These are phyloP conservation scores for Mycothermus thermophilus DNA, from an alignment of 495 filamentous ascomycete genomes.

Conservation along the genomic window DNA sequence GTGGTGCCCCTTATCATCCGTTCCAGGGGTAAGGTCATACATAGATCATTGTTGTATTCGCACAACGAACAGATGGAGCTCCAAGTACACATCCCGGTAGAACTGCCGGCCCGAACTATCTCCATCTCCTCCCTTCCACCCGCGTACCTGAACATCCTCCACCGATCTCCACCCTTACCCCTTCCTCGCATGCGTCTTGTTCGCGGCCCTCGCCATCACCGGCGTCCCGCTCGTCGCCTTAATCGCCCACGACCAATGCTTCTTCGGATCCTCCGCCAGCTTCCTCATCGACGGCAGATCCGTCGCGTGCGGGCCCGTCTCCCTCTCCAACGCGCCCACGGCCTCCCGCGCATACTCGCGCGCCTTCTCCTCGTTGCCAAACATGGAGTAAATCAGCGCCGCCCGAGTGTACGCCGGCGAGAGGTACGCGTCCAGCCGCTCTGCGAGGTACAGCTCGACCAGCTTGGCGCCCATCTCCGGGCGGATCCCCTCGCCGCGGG, in stretches of 20 bases:
- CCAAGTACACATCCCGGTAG: too few relatives aligned
- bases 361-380: slow-evolving; percentile 25
- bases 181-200: too few relatives aligned
- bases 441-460: slow-evolving; percentile 21
- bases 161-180: too few relatives aligned
- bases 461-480: slow-evolving; percentile 22
- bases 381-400: slow-evolving; percentile 29
- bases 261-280: slow-evolving; percentile 20
- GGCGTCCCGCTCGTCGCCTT: slow-evolving; percentile 2
- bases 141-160: too few relatives aligned
- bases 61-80: too few relatives aligned
- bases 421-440: slow-evolving; percentile 24
- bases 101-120: too few relatives aligned
- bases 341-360: slow-evolving; percentile 21
- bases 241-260: slow-evolving; percentile 17
- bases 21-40: too few relatives aligned
- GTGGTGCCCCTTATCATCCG: too few relatives aligned
- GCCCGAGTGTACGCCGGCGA: slow-evolving; percentile 26
- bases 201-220: too few relatives aligned
- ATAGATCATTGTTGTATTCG: too few relatives aligned
- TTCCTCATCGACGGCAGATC: slow-evolving; percentile 24
- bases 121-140: too few relatives aligned
- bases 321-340: slow-evolving; percentile 20
- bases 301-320: slow-evolving; percentile 16
- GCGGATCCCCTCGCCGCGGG: slow-evolving; percentile 9